phyloP scores from a whole-genome alignment of 805 yeast genomes.

The Priceomyces fermenticarens region DNA sequence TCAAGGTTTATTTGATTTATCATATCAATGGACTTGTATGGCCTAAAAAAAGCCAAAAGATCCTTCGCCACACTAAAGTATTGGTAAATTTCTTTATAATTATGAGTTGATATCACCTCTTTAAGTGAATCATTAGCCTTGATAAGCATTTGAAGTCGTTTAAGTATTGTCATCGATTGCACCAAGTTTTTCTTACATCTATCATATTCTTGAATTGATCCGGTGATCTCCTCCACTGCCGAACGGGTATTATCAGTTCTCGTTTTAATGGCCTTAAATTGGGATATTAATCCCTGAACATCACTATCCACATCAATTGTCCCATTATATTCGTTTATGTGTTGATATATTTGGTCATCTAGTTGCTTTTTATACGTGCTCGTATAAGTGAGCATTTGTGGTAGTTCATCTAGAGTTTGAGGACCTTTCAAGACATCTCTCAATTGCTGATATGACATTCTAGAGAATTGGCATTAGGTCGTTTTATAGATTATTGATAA shows the following conservation, averaged over 20 bases:
- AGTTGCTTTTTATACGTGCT: conserved; percentile 49
- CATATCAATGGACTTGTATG: conserved; percentile 80
- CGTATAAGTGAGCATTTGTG: conserved; percentile 48
- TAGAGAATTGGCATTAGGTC: background rate
- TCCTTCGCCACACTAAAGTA: conserved; percentile 71
- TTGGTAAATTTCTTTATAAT: conserved; percentile 55
- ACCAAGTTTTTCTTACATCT: conserved; percentile 81
- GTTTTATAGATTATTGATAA: too few relatives aligned
- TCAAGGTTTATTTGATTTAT: conserved; percentile 62
- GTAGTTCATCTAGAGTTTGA: conserved; percentile 48
- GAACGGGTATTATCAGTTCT: conserved; percentile 55
- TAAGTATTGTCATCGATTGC: conserved; percentile 78
- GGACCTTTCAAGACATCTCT: conserved; percentile 22
- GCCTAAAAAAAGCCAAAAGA: conserved; percentile 67
- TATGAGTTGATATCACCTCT: conserved; percentile 41
- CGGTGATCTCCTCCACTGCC: conserved; percentile 67
- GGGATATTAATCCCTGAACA: conserved; percentile 37
- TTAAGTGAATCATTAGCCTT: conserved; percentile 67
- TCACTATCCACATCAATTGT: conserved; percentile 27
- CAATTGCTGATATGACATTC: conserved; percentile 3
- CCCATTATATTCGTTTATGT: conserved; percentile 32
- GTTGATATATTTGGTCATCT: conserved; percentile 40
- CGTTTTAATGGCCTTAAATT: conserved; percentile 46
- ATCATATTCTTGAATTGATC: conserved; percentile 75
- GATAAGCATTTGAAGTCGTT: conserved; percentile 81